A percentile compares a stretch with the other conserved stretches of the same genome.
Conservation (phyloP, 805 yeast species). For the Maudiozyma pseudohumilis region DNA sequence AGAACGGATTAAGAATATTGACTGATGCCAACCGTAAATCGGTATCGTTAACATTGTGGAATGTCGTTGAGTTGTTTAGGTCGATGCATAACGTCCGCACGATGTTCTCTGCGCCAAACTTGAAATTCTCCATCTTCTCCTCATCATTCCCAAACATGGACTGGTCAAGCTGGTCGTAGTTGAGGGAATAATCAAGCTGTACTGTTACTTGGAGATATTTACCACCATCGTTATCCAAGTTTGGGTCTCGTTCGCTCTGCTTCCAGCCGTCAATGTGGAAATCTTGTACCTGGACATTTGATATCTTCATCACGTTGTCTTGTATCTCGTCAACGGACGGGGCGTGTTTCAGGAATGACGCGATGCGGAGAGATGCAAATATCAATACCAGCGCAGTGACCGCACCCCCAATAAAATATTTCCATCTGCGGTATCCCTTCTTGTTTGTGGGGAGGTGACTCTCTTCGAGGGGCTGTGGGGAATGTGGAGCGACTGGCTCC, state of each 20-base stretch:
- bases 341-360: not conserved
- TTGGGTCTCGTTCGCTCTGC: constrained; percentile 8
- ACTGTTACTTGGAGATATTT: constrained; percentile 14
- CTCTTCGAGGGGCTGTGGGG: too few species aligned
- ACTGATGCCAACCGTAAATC: constrained; percentile 13
- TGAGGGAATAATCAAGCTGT: constrained; percentile 8
- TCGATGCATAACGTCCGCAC: constrained; percentile 18
- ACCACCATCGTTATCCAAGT: constrained; percentile 16
- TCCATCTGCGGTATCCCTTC: too few species aligned
- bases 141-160: constrained; percentile 7
- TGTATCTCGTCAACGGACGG: constrained; percentile 15
- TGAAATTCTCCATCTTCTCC: constrained; percentile 4
- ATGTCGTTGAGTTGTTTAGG: constrained; percentile 21
- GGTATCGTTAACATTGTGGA: constrained; percentile 10
- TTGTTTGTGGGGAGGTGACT: too few species aligned
- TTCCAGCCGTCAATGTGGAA: constrained; percentile 26
- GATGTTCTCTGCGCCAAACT: constrained; percentile 13
- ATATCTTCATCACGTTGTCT: constrained; percentile 10
- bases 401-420: not conserved
- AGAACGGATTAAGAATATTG: constrained; percentile 13
- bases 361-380: not conserved
- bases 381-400: not conserved
- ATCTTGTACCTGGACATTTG: constrained; percentile 15
- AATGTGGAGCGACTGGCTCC: too few species aligned
- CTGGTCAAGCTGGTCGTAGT: constrained; percentile 13